Evolutionary conservation across 1,284 basidiomycete species (phyloP), one percentile per base, ranked within the genome.

Genomic region (Ceratobasidium sp.): DNA sequence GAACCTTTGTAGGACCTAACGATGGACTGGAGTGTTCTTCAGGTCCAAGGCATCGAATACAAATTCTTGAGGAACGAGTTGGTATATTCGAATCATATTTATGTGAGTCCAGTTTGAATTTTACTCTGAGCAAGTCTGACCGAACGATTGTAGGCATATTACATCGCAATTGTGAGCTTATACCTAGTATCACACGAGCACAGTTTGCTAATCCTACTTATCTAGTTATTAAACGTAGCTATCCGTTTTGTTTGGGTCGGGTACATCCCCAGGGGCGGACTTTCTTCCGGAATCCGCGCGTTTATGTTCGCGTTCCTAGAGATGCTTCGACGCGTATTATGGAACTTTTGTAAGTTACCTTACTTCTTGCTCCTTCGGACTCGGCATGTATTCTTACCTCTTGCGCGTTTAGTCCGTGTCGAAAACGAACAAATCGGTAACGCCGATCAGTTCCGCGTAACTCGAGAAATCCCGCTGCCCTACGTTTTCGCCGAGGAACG

Each of bases 351-450:
- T 96, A 79, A 82, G 91, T 85, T n/a, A 20, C 20, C 67, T 76
- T 17, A 23, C 44, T 23, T 40, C 20, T 46, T 46, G 15, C 44
- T 66, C 3, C 3, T 62, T 54, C 48, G 65, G 57, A 38, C n/a
- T n/a, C n/a, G 48, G 26, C 46, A 66, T 46, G 6, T 15, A 6
- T 50, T 50, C 56, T 74, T 59, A 59, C 64, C 56, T 23, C 28
- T 62, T 40, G 23, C 76, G 7, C 38, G 1, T 28, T 40, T 81
- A 93, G 92, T 89, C 84, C 92, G 94, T 79, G 84, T 96, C 78
- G 95, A 96, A 84, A 96, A 94, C 86, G 94, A 96, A 84, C 94
- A 96, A 78, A 85, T 96, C 38, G 93, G 93, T 84, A 94, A 95
- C 83, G 69, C 93, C 83, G 93, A 95, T 87, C 92, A 94, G 82